Percentiles rank a stretch among this genome's conserved stretches.
Conservation (phyloP, 192 early-diverging fungal genomes). For the Coemansia aciculifera region DNA sequence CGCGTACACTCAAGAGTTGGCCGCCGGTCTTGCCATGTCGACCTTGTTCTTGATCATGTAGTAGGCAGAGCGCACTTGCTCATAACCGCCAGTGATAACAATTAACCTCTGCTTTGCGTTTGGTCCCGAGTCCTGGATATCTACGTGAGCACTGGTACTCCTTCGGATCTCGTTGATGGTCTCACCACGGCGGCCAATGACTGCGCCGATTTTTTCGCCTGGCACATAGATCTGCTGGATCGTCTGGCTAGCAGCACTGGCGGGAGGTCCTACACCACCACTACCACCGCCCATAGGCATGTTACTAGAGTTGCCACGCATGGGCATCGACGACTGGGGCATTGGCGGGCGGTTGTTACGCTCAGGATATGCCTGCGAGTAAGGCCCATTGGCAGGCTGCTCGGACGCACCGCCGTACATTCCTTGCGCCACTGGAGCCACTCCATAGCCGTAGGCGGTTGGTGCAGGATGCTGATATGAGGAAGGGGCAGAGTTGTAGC, state of each 20-base stretch:
- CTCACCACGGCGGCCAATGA: conserved; percentile 55
- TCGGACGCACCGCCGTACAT: conserved; percentile 26
- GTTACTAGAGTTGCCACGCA: background rate
- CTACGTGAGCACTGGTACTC: conserved; percentile 42
- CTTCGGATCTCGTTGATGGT: conserved; percentile 50
- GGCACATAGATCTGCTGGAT: conserved; percentile 56
- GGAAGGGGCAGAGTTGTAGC: conserved; percentile 16
- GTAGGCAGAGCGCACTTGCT: conserved; percentile 51
- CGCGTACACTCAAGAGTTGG: conserved; percentile 10
- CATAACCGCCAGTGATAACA: conserved; percentile 49
- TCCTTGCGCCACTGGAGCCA: conserved; percentile 21
- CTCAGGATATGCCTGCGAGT: conserved; percentile 19
- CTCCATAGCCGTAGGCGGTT: conserved; percentile 33
- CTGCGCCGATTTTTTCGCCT: conserved; percentile 43
- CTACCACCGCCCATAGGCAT: background rate
- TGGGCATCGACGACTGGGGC: conserved; percentile 18
- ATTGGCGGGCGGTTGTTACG: conserved; percentile 23
- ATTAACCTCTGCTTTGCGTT: conserved; percentile 48
- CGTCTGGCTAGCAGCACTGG: conserved; percentile 28
- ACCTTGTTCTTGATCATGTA: conserved; percentile 50
- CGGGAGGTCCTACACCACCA: conserved; percentile 4
- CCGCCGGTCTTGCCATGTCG: conserved; percentile 29
- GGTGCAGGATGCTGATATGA: conserved; percentile 41
- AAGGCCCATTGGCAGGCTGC: conserved; percentile 12
- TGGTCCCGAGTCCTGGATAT: conserved; percentile 51